Evolutionary conservation across 2,329 filamentous ascomycete species (phyloP).

Genomic region (Arthroderma sp.): DNA sequence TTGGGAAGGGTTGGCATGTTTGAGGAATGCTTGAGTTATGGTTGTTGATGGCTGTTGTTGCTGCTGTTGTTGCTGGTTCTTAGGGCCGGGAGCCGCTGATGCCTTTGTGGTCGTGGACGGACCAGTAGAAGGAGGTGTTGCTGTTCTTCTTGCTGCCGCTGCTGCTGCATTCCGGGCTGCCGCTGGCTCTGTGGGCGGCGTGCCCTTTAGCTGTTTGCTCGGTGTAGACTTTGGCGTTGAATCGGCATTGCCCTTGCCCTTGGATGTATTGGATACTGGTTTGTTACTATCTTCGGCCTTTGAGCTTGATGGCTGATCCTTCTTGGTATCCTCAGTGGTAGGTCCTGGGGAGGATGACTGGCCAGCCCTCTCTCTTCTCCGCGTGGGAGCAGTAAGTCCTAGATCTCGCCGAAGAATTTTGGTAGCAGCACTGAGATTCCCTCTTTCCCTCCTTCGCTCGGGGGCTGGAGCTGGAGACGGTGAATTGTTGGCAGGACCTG

Average conservation of each 20-base stretch:
- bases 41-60: slow-evolving; percentile 12
- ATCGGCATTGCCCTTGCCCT: slow-evolving; percentile 4
- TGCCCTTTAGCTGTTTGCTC: slow-evolving; percentile 8
- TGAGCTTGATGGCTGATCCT: not conserved
- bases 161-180: slow-evolving; percentile 9
- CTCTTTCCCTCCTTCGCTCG: slow-evolving; percentile 40
- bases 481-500: not conserved
- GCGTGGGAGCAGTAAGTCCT: slow-evolving; percentile 38
- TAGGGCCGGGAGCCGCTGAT: not conserved
- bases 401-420: slow-evolving; percentile 53
- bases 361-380: slow-evolving; percentile 27
- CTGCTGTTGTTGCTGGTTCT: slow-evolving; percentile 8
- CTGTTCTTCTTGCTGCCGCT: slow-evolving; percentile 5
- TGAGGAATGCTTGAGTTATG: slow-evolving; percentile 53
- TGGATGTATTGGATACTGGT: not conserved
- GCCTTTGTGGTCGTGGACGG: slow-evolving; percentile 7
- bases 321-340: slow-evolving; percentile 13
- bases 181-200: slow-evolving; percentile 11
- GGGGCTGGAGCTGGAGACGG: slow-evolving; percentile 18
- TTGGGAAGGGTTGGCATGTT: slow-evolving; percentile 77
- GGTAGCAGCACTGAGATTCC: slow-evolving; percentile 41
- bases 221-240: slow-evolving; percentile 8
- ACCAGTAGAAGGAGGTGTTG: slow-evolving; percentile 19
- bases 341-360: slow-evolving; percentile 1
- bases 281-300: slow-evolving; percentile 7